Base-by-base conservation (phyloP, 495 filamentous ascomycete genomes). In the Thermochaetoides thermophila region DNA sequence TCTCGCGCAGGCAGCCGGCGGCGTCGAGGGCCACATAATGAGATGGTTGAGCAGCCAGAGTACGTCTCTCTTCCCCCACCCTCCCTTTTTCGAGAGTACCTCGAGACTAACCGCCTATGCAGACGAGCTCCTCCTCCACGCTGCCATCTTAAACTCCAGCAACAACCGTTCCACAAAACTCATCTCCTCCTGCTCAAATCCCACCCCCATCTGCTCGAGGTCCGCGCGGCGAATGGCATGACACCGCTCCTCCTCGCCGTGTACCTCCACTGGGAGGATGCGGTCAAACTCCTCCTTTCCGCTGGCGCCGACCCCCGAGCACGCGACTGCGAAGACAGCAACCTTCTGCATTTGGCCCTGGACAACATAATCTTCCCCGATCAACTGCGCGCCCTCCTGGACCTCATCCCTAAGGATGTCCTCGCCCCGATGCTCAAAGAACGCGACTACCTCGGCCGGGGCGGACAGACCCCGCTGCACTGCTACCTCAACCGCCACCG, bases 291-390 rank as follows among this genome's bases (percentile, higher is more conserved):
- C 1, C 60, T 86, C 7, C 63, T 82, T 38, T 46, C 61, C 0
- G 70, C 69, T 10, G 78, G 76, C 10, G 78, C 78, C 3, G 67
- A 83, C 43, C n/a, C n/a, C n/a, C n/a, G n/a, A n/a, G n/a, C n/a
- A n/a, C n/a, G n/a, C n/a, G n/a, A n/a, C n/a, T n/a, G n/a, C n/a
- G n/a, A n/a, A n/a, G n/a, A n/a, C n/a, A n/a, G 40, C 19, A 38
- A 45, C n/a, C 28, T 31, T 0, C 59, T 44, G 4, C 41, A 41
- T n/a, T n/a, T n/a, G n/a, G n/a, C n/a, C n/a, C n/a, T n/a, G n/a
- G n/a, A n/a, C n/a, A n/a, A n/a, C n/a, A n/a, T n/a, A n/a, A n/a
- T n/a, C n/a, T n/a, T n/a, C n/a, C n/a, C n/a, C n/a, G n/a, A n/a
- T n/a, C n/a, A n/a, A n/a, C n/a, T n/a, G n/a, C n/a, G n/a, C 21